Evolutionary conservation across 192 early-diverging fungal genomes (phyloP).

Genomic region (Gonapodya prolifera): DNA sequence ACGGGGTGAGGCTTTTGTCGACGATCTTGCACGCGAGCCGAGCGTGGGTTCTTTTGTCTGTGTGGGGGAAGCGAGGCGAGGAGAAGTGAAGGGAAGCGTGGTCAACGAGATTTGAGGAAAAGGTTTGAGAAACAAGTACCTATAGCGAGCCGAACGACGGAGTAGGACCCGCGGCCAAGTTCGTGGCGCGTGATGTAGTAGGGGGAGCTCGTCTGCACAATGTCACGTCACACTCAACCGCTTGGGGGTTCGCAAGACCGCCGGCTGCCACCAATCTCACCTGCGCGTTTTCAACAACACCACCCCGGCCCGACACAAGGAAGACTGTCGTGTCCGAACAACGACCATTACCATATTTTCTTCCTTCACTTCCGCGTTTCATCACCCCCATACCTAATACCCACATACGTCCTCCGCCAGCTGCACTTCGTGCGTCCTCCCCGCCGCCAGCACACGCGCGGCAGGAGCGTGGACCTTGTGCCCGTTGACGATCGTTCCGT

Average conservation of each 20-base stretch:
- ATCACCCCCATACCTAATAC: not conserved
- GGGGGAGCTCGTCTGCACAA: not conserved
- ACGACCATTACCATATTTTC: too few relatives aligned
- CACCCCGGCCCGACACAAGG: not conserved
- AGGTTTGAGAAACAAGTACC: not conserved
- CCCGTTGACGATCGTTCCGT: not conserved
- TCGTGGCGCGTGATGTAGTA: conserved; percentile 1
- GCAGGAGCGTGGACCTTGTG: not conserved
- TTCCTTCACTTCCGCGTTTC: not conserved
- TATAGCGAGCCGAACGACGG: not conserved
- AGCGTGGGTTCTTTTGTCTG: not conserved
- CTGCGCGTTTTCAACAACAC: not conserved
- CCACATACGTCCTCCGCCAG: not conserved
- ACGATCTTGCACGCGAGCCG: conserved; percentile 3
- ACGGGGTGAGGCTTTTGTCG: not conserved
- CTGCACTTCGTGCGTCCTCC: not conserved
- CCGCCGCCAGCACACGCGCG: not conserved
- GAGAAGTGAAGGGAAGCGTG: too few relatives aligned
- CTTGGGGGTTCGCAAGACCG: too few relatives aligned
- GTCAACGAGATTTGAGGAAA: too few relatives aligned
- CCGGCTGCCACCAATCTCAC: not conserved
- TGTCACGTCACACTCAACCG: too few relatives aligned
- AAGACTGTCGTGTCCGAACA: too few relatives aligned
- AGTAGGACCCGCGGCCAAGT: conserved; percentile 1
- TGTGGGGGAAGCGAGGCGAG: too few relatives aligned